phyloP scores from a whole-genome alignment of 495 filamentous ascomycete genomes.

The Amphirosellinia nigrospora region DNA sequence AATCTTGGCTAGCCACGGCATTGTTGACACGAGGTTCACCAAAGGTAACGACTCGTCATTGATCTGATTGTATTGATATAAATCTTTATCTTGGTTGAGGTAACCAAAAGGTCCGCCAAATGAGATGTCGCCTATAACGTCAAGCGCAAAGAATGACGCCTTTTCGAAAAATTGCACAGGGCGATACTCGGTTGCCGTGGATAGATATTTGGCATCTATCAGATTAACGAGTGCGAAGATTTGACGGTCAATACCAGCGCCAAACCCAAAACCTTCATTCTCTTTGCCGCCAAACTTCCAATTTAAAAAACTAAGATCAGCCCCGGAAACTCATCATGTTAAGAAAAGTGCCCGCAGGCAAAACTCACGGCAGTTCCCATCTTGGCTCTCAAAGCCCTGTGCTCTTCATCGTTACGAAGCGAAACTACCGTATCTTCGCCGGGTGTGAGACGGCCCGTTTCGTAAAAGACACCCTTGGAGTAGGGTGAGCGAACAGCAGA shows the following conservation, averaged over 20 bases:
- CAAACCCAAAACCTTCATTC: slow-evolving; percentile 28
- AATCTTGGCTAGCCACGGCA: slow-evolving; percentile 31
- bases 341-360: no score
- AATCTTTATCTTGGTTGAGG: slow-evolving; percentile 41
- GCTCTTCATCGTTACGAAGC: slow-evolving; percentile 39
- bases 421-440: slow-evolving; percentile 38
- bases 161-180: slow-evolving; percentile 53
- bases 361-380: slow-evolving; percentile 45
- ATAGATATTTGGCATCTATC: slow-evolving; percentile 52
- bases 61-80: slow-evolving; percentile 36
- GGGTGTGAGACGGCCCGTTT: slow-evolving; percentile 37
- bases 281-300: slow-evolving; percentile 20
- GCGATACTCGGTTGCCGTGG: slow-evolving; percentile 38
- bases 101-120: slow-evolving; percentile 48
- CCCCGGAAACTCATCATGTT: background rate
- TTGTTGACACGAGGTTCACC: slow-evolving; percentile 22
- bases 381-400: slow-evolving; percentile 39
- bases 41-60: slow-evolving; percentile 31
- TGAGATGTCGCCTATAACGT: slow-evolving; percentile 47
- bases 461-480: slow-evolving; percentile 37
- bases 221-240: slow-evolving; percentile 49
- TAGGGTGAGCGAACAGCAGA: slow-evolving; percentile 41
- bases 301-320: background rate
- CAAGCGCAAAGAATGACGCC: slow-evolving; percentile 48
- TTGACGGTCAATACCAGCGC: slow-evolving; percentile 47